Conservation (phyloP, 2,329 filamentous ascomycete species). For the Xylariaceae sp. region DNA sequence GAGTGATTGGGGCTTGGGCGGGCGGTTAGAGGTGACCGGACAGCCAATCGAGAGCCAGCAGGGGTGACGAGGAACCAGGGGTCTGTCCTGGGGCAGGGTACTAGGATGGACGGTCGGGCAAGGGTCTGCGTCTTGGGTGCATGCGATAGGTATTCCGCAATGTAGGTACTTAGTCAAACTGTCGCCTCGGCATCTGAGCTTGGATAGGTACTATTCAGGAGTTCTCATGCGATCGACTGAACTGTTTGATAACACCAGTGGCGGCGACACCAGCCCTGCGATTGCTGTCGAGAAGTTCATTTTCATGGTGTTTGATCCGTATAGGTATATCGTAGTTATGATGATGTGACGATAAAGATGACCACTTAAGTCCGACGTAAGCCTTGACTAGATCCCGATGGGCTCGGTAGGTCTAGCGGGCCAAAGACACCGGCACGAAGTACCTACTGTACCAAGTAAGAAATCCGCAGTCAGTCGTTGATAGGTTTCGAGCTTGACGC, state of each 20-base stretch:
- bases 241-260: neutral
- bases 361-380: neutral
- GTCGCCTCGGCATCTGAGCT: neutral
- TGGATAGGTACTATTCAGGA: neutral
- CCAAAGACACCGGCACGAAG: neutral
- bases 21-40: constrained; percentile 29
- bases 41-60: constrained; percentile 27
- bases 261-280: neutral
- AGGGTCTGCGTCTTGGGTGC: neutral
- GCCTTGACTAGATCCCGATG: neutral
- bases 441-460: neutral
- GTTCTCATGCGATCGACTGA: too few relatives aligned
- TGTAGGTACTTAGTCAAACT: neutral
- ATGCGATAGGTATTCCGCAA: neutral
- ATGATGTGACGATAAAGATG: neutral
- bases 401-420: neutral
- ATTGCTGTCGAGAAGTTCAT: neutral
- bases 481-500: neutral
- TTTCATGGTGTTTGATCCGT: neutral
- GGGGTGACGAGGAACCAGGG: constrained; percentile 15
- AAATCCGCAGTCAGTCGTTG: neutral
- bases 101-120: neutral
- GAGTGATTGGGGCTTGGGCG: constrained; percentile 27
- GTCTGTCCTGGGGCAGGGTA: constrained; percentile 19
- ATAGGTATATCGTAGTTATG: neutral